Conservation (phyloP, 2,329 filamentous ascomycete genomes). For the Zymoseptoria crescenta region DNA sequence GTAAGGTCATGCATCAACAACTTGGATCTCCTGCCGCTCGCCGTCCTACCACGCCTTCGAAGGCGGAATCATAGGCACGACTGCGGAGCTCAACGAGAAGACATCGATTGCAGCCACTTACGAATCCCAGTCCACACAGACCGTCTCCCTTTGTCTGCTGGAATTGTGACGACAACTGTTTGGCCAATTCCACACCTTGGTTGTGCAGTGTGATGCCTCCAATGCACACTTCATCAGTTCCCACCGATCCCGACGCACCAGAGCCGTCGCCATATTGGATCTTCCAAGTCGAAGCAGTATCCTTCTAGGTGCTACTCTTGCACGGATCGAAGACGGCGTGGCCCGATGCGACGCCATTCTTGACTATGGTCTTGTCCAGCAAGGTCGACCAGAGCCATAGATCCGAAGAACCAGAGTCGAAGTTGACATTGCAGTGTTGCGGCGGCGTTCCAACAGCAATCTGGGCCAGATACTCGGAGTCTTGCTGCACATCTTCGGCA, state of each 20-base stretch:
- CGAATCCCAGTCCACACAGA: conserved; percentile 59
- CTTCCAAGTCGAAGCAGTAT: conserved; percentile 49
- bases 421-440: conserved; percentile 54
- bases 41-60: no score
- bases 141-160: conserved; percentile 51
- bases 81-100: no score
- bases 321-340: conserved; percentile 53
- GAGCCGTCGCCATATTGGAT: conserved; percentile 63
- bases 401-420: conserved; percentile 65
- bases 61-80: not conserved
- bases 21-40: conserved; percentile 18
- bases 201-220: conserved; percentile 54
- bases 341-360: conserved; percentile 26
- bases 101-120: conserved; percentile 30
- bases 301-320: conserved; percentile 55
- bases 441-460: conserved; percentile 58
- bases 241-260: conserved; percentile 57
- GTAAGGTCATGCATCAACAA: conserved; percentile 42
- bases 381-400: conserved; percentile 45
- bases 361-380: conserved; percentile 17
- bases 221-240: conserved; percentile 53
- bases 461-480: conserved; percentile 56
- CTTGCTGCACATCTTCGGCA: conserved; percentile 57
- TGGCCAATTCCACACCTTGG: conserved; percentile 60
- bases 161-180: conserved; percentile 52